Evolutionary conservation across 495 filamentous ascomycete genomes (phyloP), one percentile per base, ranked within the genome.

Genomic region (Rhizodiscina lignyota): DNA sequence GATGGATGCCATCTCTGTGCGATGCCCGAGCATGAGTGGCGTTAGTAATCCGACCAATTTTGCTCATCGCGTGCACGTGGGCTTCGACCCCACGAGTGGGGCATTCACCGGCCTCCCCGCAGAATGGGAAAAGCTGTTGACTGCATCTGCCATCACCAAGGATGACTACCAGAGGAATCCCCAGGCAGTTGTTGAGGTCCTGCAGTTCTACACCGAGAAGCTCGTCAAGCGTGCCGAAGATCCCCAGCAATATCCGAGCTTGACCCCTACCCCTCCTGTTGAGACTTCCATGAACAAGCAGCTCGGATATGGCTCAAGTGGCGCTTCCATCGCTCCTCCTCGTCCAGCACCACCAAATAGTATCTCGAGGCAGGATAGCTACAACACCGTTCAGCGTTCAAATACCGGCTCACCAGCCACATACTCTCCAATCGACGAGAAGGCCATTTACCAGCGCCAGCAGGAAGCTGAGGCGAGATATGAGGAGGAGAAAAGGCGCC

Each of bases 11-110:
- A 89, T 97, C 42, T 94, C 94, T 51, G 82, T 83, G 39, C 77
- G 89, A 40, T 94, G 85, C 51, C 89, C 89, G 1, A 87, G 83
- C 32, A 93, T 94, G 83, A 85, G 89, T 31, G 89, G 89, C 39
- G 91, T 97, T 5, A 94, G 86, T 60, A 94, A 94, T 54, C 89
- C 89, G 2, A 94, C 91, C 36, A 92, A 94, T 56, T 96, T 97
- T 57, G 81, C 77, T 16, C 89, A 97, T 54, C 77, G 84, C 13
- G 83, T 97, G 21, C 89, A 97, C 53, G 89, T 97, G 44, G 91
- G 87, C 28, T 97, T 97, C 54, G 91, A 97, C 52, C 83, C 86
- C 17, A 70, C 79, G 26, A 87, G 81, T 8, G 91, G 91, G 18
- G 83, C 82, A 35, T 97, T 97, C 45, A 79, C 86, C 15, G 89